Percentiles rank a stretch among this genome's conserved stretches.
phyloP scores from a whole-genome alignment of 2,329 filamentous ascomycete genomes.

The Falciphora oryzae region DNA sequence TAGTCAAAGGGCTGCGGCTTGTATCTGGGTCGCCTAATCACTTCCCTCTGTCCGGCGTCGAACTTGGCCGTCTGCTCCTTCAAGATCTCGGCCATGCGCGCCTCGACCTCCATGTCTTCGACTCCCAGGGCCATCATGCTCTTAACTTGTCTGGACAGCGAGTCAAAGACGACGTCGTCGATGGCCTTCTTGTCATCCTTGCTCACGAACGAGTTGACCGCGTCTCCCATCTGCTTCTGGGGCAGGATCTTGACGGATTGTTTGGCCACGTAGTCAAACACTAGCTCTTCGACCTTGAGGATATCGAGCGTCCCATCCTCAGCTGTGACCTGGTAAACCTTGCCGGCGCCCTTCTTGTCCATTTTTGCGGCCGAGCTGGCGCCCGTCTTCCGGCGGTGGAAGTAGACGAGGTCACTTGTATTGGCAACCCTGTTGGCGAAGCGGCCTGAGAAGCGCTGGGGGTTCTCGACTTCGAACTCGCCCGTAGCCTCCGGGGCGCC shows the following conservation, averaged over 20 bases:
- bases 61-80: slow-evolving; percentile 67
- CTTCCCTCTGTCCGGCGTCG: slow-evolving; percentile 46
- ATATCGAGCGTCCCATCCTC: slow-evolving; percentile 63
- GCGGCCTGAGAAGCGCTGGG: slow-evolving; percentile 89
- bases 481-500: slow-evolving; percentile 74
- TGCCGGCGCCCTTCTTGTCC: slow-evolving; percentile 40
- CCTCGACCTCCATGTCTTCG: slow-evolving; percentile 67
- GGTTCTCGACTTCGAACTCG: slow-evolving; percentile 86
- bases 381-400: slow-evolving; percentile 79
- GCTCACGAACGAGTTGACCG: slow-evolving; percentile 85
- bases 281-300: slow-evolving; percentile 82
- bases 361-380: slow-evolving; percentile 20
- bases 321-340: slow-evolving; percentile 59
- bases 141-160: slow-evolving; percentile 63
- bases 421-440: slow-evolving; percentile 92
- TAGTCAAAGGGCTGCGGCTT: slow-evolving; percentile 75
- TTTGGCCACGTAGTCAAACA: slow-evolving; percentile 78
- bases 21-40: slow-evolving; percentile 40
- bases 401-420: slow-evolving; percentile 87
- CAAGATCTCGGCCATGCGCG: slow-evolving; percentile 68
- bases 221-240: slow-evolving; percentile 87
- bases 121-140: slow-evolving; percentile 62
- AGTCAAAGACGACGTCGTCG: slow-evolving; percentile 71
- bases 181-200: slow-evolving; percentile 95
- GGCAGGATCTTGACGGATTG: slow-evolving; percentile 91